A percentile compares a stretch with the other conserved stretches of the same genome.
Conservation (phyloP, 345 rosid species). For the Adansonia digitata region DNA sequence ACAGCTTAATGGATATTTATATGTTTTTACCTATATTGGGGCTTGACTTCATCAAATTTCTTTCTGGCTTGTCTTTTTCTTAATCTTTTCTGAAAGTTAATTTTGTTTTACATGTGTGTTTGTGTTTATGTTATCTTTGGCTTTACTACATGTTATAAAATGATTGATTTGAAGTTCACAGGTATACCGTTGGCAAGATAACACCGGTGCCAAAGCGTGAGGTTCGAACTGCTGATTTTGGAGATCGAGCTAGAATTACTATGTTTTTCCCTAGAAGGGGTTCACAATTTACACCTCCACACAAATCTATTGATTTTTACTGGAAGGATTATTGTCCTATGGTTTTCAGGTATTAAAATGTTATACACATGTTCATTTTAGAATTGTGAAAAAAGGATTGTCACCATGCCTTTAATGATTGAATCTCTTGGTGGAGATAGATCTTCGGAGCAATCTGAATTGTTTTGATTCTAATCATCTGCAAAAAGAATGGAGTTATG, state of each 20-base stretch:
- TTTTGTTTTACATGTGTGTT: neutral
- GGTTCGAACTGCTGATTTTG: constrained; percentile 85
- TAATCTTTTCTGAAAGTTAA: neutral
- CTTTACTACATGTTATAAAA: constrained; percentile 13
- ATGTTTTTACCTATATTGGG: neutral
- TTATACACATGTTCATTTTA: neutral
- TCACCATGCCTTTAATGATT: neutral
- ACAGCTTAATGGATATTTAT: neutral
- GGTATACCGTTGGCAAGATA: constrained; percentile 95
- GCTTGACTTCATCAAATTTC: neutral
- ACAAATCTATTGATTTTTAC: constrained; percentile 71
- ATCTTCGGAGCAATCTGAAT: neutral
- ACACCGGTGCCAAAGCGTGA: constrained; percentile 91
- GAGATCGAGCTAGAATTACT: constrained; percentile 83
- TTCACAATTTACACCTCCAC: constrained; percentile 87
- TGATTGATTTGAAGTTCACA: constrained; percentile 42
- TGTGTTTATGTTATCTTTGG: neutral
- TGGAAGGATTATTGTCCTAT: constrained; percentile 99
- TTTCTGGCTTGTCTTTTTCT: neutral
- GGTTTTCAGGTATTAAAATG: constrained; percentile 77
- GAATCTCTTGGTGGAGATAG: neutral
- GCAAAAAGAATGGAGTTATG: neutral
- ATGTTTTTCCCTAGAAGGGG: constrained; percentile 89
- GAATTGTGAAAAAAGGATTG: constrained; percentile 2
- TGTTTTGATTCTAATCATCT: neutral